A percentile compares a stretch with the other conserved stretches of the same genome.
Evolutionary conservation across 2,329 filamentous ascomycete genomes (phyloP).

Genomic region (Sclerotinia minor): DNA sequence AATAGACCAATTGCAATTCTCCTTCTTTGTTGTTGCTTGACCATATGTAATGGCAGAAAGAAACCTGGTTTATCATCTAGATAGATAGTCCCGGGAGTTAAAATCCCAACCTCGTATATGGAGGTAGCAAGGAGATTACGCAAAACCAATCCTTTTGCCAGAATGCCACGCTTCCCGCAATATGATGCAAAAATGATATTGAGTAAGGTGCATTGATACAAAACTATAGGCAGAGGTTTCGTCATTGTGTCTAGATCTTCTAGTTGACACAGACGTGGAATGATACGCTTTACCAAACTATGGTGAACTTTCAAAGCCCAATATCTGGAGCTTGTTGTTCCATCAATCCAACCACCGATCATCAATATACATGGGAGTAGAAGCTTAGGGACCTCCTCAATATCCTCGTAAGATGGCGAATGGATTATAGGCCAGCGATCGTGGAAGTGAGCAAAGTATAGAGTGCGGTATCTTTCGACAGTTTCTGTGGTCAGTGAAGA

Average conservation of each 20-base stretch:
- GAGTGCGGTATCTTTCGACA: conserved; percentile 33
- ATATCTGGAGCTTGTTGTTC: conserved; percentile 36
- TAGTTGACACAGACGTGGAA: conserved; percentile 33
- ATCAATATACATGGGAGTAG: conserved; percentile 43
- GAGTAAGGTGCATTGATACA: conserved; percentile 44
- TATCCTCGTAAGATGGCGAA: conserved; percentile 42
- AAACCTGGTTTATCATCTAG: conserved; percentile 44
- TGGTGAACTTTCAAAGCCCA: conserved; percentile 42
- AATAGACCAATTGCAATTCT: conserved; percentile 44
- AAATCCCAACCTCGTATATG: conserved; percentile 44
- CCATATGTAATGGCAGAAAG: conserved; percentile 44
- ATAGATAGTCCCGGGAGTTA: conserved; percentile 42
- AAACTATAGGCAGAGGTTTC: conserved; percentile 27
- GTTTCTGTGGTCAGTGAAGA: conserved; percentile 21
- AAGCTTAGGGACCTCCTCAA: conserved; percentile 34
- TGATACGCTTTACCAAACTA: conserved; percentile 38
- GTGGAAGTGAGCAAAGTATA: conserved; percentile 47
- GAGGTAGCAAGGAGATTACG: conserved; percentile 43
- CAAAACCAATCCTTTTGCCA: conserved; percentile 42
- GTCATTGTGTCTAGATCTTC: conserved; percentile 40
- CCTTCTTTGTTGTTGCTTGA: conserved; percentile 43
- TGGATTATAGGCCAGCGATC: conserved; percentile 48
- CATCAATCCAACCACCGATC: conserved; percentile 46
- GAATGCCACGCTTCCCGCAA: conserved; percentile 29
- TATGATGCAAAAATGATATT: conserved; percentile 46